Evolutionary conservation across 2,329 filamentous ascomycete species (phyloP).

Genomic region (Penicillium sclerotigenum): DNA sequence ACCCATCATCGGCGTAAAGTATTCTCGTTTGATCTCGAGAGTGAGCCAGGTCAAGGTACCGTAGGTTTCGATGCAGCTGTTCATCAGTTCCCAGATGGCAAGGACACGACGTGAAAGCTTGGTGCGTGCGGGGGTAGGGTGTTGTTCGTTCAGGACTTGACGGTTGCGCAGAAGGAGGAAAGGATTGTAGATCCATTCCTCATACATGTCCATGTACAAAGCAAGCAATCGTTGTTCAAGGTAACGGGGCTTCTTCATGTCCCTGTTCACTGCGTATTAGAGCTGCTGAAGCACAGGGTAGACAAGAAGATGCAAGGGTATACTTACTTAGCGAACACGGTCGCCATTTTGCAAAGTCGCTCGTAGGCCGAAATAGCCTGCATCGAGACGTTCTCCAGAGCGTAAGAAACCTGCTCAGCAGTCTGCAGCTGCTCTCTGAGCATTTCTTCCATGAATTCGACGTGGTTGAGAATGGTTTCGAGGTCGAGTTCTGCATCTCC

Average conservation of each 20-base stretch:
- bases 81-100: constrained; percentile 19
- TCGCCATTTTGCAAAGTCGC: constrained; percentile 18
- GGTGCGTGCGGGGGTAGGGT: background rate
- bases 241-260: constrained; percentile 19
- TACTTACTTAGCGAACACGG: constrained; percentile 22
- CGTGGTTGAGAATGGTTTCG: constrained; percentile 7
- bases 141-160: constrained; percentile 5
- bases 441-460: constrained; percentile 10
- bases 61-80: constrained; percentile 23
- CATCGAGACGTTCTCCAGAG: constrained; percentile 10
- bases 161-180: constrained; percentile 22
- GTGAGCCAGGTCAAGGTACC: constrained; percentile 14
- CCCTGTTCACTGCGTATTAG: constrained; percentile 9
- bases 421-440: constrained; percentile 11
- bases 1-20: constrained; percentile 11
- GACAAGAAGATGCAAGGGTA: too few species aligned
- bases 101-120: constrained; percentile 16
- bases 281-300: background rate
- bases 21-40: constrained; percentile 13
- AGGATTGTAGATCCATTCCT: constrained; percentile 25
- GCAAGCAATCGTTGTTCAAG: constrained; percentile 23
- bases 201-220: constrained; percentile 26
- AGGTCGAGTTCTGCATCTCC: constrained; percentile 9
- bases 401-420: constrained; percentile 5
- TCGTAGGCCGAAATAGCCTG: constrained; percentile 1